Percentiles rank a stretch among this genome's conserved stretches.
Evolutionary conservation across 2,329 filamentous ascomycete genomes (phyloP).

Genomic region (Hymenoscyphus albidus): DNA sequence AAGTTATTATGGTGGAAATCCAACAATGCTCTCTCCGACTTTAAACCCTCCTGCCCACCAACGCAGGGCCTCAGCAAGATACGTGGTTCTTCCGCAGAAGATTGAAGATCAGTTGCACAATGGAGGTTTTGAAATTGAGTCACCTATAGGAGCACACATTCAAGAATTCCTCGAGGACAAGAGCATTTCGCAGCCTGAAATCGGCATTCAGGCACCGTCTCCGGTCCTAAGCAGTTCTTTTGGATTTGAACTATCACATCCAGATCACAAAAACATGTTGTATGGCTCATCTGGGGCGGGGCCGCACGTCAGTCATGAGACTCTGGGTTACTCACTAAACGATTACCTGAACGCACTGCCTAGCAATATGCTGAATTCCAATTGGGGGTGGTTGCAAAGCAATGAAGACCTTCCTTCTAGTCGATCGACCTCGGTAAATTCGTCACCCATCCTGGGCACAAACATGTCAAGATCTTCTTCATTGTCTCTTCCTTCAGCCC

Average conservation of each 20-base stretch:
- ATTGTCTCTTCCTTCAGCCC: slow-evolving; percentile 14
- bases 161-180: slow-evolving; percentile 26
- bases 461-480: slow-evolving; percentile 11
- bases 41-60: slow-evolving; percentile 7
- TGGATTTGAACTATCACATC: background rate
- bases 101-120: slow-evolving; percentile 22
- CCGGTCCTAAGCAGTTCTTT: background rate
- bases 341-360: slow-evolving; percentile 12
- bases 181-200: slow-evolving; percentile 1
- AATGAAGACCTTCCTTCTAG: background rate
- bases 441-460: slow-evolving; percentile 5
- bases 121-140: slow-evolving; percentile 19
- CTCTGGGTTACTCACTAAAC: slow-evolving; percentile 5
- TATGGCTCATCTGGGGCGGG: background rate
- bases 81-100: slow-evolving; percentile 13
- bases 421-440: slow-evolving; percentile 4
- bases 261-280: background rate
- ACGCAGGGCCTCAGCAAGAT: background rate
- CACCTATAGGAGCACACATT: slow-evolving; percentile 22
- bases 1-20: slow-evolving; percentile 32
- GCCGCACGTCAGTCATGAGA: background rate
- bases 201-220: slow-evolving; percentile 5
- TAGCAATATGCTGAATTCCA: slow-evolving; percentile 8
- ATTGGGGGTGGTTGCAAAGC: slow-evolving; percentile 4
- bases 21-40: slow-evolving; percentile 23